Evolutionary conservation across 208 protist genomes (phyloP).

Genomic region (Phytomonas sp.): DNA sequence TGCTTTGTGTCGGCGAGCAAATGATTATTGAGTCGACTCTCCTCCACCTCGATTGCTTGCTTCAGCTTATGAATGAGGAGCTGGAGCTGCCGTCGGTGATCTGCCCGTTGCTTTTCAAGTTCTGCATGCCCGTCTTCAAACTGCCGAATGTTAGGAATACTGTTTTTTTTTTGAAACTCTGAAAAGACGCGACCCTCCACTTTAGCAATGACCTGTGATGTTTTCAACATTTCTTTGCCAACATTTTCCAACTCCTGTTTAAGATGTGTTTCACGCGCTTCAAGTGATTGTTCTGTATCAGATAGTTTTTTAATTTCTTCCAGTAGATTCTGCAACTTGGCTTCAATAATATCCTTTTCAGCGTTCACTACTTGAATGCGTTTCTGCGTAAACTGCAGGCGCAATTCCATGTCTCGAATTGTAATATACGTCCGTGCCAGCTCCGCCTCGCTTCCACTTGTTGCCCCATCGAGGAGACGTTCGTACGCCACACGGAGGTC

Average conservation of each 20-base stretch:
- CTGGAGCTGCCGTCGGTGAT: slow-evolving; percentile 63
- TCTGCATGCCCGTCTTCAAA: slow-evolving; percentile 72
- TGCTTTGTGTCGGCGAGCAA: slow-evolving; percentile 33
- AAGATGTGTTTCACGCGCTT: slow-evolving; percentile 13
- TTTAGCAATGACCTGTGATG: slow-evolving; percentile 42
- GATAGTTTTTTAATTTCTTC: slow-evolving; percentile 23
- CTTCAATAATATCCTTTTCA: slow-evolving; percentile 26
- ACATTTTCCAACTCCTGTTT: slow-evolving; percentile 26
- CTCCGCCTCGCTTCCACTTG: slow-evolving; percentile 56
- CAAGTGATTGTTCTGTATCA: slow-evolving; percentile 11
- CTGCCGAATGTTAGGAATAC: slow-evolving; percentile 82
- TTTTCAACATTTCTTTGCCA: slow-evolving; percentile 40
- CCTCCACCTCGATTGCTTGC: slow-evolving; percentile 62
- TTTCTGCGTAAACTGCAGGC: slow-evolving; percentile 47
- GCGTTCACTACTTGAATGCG: slow-evolving; percentile 35
- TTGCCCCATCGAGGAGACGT: slow-evolving; percentile 53
- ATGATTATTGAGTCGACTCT: slow-evolving; percentile 36
- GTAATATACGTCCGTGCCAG: slow-evolving; percentile 55
- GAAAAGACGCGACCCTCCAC: slow-evolving; percentile 85
- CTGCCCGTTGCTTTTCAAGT: slow-evolving; percentile 37
- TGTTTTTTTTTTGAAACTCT: slow-evolving; percentile 81
- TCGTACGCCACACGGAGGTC: slow-evolving; percentile 65
- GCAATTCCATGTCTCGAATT: slow-evolving; percentile 54
- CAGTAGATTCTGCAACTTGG: slow-evolving; percentile 26
- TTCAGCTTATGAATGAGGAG: slow-evolving; percentile 71